A percentile compares a stretch with the other conserved stretches of the same genome.
These are phyloP conservation scores for Lachnum nothofagi DNA, from an alignment of 2,329 filamentous ascomycete genomes.

Conservation along the genomic window DNA sequence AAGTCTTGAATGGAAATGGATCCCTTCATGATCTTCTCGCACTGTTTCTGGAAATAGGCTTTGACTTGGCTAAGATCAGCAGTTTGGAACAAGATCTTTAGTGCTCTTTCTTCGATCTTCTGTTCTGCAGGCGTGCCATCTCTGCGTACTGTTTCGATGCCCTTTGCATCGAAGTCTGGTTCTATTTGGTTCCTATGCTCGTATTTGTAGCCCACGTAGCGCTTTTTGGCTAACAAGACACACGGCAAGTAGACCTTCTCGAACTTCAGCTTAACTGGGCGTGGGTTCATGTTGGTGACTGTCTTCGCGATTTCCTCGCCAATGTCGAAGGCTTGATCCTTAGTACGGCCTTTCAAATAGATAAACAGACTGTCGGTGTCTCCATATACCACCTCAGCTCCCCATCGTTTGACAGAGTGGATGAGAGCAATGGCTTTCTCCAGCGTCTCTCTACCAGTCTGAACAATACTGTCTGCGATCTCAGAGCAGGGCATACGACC, in stretches of 20 bases:
- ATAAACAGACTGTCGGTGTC: conserved; percentile 96
- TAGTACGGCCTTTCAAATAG: conserved; percentile 78
- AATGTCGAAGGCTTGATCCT: conserved; percentile 83
- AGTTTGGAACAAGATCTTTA: conserved; percentile 85
- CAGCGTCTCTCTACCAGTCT: conserved; percentile 88
- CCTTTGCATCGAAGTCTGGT: conserved; percentile 94
- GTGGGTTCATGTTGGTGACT: conserved; percentile 83
- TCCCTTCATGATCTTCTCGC: conserved; percentile 85
- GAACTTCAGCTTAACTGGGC: conserved; percentile 92
- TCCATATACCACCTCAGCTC: conserved; percentile 93
- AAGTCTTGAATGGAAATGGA: conserved; percentile 90
- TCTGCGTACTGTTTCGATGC: conserved; percentile 92
- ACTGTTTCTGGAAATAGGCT: conserved; percentile 82
- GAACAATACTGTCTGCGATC: conserved; percentile 96
- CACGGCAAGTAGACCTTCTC: conserved; percentile 98
- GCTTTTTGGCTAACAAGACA: conserved; percentile 89
- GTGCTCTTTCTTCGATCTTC: conserved; percentile 88
- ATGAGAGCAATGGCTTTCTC: conserved; percentile 91
- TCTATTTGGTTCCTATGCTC: conserved; percentile 68
- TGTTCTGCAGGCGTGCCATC: conserved; percentile 94
- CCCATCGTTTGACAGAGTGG: conserved; percentile 81
- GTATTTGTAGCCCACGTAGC: conserved; percentile 97
- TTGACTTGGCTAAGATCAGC: conserved; percentile 86
- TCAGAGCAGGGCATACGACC: conserved; percentile 97
- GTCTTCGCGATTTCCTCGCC: conserved; percentile 86